phyloP scores from a whole-genome alignment of 179 eudicot species.

The Actinidia polygama region DNA sequence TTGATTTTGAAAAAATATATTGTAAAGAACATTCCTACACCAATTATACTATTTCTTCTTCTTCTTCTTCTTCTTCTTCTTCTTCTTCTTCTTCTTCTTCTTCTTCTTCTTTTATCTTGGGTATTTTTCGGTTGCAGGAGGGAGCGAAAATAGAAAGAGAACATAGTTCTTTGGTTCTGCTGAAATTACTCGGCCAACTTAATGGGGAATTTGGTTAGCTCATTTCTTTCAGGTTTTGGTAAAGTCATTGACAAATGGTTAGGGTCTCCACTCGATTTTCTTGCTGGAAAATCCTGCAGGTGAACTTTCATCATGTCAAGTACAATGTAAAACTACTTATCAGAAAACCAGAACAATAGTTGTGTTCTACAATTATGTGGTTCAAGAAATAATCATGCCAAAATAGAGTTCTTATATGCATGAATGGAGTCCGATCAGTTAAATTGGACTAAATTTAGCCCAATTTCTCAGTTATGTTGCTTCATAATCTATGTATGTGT shows the following conservation, averaged over 20 bases:
- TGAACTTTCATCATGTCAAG: slow-evolving; percentile 15
- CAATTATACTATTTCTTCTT: no score
- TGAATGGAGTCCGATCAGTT: no score
- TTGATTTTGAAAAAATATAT: no score
- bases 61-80: no score
- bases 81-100: no score
- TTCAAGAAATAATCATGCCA: not conserved
- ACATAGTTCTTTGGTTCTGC: not conserved
- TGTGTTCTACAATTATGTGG: not conserved
- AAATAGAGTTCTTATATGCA: not conserved
- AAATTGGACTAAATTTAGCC: no score
- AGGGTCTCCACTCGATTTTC: slow-evolving; percentile 60
- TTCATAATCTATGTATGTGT: not conserved
- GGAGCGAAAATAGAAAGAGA: not conserved
- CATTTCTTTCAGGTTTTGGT: slow-evolving; percentile 40
- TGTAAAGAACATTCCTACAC: no score
- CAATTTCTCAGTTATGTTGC: no score
- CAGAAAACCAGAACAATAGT: not conserved
- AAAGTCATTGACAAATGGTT: slow-evolving; percentile 33
- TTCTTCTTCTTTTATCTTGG: no score
- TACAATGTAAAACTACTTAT: not conserved
- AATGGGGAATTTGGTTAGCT: slow-evolving; percentile 47
- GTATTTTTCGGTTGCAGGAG: not conserved
- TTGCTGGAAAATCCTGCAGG: slow-evolving; percentile 64
- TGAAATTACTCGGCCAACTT: not conserved